Evolutionary conservation across 2,329 filamentous ascomycete species (phyloP).

Genomic region (Chalara sp.): DNA sequence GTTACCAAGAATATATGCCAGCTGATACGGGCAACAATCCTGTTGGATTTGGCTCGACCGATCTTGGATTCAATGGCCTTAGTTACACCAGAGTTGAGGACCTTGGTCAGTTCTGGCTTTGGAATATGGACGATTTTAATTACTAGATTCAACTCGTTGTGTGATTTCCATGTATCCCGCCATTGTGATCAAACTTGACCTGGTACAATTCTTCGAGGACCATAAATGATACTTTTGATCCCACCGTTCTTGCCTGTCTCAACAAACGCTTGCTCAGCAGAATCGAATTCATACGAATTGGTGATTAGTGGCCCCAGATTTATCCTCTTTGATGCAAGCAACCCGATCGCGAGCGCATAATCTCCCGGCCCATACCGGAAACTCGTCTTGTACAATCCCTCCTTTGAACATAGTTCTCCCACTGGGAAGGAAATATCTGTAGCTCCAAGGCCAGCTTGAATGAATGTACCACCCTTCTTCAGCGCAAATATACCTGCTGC

Average conservation of each 20-base stretch:
- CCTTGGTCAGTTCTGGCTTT: conserved; percentile 25
- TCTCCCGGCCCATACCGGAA: conserved; percentile 26
- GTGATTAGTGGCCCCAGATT: conserved; percentile 75
- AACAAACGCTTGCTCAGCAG: conserved; percentile 73
- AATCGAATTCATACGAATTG: conserved; percentile 63
- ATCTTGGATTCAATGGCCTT: too few relatives aligned
- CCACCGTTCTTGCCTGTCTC: too few relatives aligned
- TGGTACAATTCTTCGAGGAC: background rate
- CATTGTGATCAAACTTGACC: too few relatives aligned
- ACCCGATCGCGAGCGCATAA: conserved; percentile 51
- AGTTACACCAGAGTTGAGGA: conserved; percentile 4
- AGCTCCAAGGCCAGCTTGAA: conserved; percentile 38
- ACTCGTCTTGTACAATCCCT: conserved; percentile 20
- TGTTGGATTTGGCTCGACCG: too few relatives aligned
- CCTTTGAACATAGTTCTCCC: conserved; percentile 22
- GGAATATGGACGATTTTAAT: conserved; percentile 14
- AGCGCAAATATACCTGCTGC: conserved; percentile 37
- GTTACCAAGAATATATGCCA: too few relatives aligned
- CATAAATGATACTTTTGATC: background rate
- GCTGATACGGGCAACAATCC: too few relatives aligned
- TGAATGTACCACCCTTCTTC: conserved; percentile 40
- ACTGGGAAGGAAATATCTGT: conserved; percentile 18
- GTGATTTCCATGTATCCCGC: background rate
- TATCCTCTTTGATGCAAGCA: conserved; percentile 65
- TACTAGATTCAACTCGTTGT: background rate